Conservation (phyloP, 2,329 filamentous ascomycete genomes). For the Hypoxylon sp. region DNA sequence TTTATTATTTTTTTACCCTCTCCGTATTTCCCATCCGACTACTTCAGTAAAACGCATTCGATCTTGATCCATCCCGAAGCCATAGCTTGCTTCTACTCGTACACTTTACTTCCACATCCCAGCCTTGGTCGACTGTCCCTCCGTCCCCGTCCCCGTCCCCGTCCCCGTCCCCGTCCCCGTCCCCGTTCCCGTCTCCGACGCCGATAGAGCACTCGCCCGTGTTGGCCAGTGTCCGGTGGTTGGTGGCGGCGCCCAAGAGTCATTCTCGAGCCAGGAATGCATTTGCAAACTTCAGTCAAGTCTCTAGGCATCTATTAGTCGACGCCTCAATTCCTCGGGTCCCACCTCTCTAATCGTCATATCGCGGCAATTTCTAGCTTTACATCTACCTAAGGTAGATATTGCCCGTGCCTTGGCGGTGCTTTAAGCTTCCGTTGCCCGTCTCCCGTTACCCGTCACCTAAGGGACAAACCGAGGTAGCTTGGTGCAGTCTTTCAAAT, state of each 20-base stretch:
- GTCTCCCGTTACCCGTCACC: no score
- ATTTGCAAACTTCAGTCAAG: slow-evolving; percentile 6
- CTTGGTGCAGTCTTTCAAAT: slow-evolving; percentile 16
- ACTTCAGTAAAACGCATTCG: no score
- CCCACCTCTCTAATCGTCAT: slow-evolving; percentile 6
- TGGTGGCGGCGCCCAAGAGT: neutral
- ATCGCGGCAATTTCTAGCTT: neutral
- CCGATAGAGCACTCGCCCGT: slow-evolving; percentile 5
- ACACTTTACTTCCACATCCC: no score
- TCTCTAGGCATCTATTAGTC: slow-evolving; percentile 15
- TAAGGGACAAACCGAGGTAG: neutral
- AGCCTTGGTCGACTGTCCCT: neutral
- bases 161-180: neutral
- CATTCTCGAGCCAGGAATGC: slow-evolving; percentile 26
- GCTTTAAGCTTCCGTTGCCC: no score
- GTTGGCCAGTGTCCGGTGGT: slow-evolving; percentile 19
- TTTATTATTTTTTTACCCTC: no score
- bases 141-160: neutral
- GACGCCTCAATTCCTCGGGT: slow-evolving; percentile 19
- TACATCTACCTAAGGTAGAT: neutral
- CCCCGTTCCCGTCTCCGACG: no score
- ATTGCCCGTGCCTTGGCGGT: slow-evolving; percentile 7
- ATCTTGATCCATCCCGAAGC: neutral
- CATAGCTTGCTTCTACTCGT: no score
- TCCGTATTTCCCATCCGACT: slow-evolving; percentile 2